Conservation (phyloP, 495 filamentous ascomycete species). For the Hypoxylon subgilvum region DNA sequence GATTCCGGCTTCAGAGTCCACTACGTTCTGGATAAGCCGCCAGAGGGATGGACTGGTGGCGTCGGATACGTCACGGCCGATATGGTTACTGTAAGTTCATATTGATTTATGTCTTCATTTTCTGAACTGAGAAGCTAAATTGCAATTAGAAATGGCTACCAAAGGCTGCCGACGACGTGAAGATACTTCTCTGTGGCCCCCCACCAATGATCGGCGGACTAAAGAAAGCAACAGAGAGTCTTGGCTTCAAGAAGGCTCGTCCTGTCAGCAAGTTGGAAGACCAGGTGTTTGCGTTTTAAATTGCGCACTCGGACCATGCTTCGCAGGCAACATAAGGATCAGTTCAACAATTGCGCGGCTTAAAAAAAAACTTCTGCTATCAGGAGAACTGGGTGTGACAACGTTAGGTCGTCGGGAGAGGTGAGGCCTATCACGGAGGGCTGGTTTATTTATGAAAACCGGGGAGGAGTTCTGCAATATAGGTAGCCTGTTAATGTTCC, state of each 20-base stretch:
- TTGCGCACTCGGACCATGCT: neutral
- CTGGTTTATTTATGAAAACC: no score
- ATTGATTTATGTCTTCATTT: neutral
- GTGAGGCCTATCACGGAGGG: no score
- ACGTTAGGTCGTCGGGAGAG: no score
- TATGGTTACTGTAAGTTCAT: constrained; percentile 81
- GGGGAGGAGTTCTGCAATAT: no score
- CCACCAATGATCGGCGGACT: constrained; percentile 96
- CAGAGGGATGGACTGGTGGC: constrained; percentile 84
- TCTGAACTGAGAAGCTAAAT: constrained; percentile 17
- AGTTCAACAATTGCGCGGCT: neutral
- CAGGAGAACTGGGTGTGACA: neutral
- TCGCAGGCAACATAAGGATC: neutral
- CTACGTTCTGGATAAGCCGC: constrained; percentile 97
- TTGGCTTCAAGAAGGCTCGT: constrained; percentile 88
- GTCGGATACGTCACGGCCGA: constrained; percentile 93
- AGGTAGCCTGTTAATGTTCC: no score
- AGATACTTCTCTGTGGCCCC: constrained; percentile 94
- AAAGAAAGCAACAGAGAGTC: constrained; percentile 89
- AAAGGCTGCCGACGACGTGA: constrained; percentile 82
- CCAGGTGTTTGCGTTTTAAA: constrained; percentile 96
- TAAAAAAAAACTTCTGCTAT: neutral
- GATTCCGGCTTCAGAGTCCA: constrained; percentile 83
- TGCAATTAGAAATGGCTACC: constrained; percentile 70
- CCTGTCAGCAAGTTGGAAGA: constrained; percentile 97